Conservation (phyloP, 106 monocot genomes). For the Apostasia shenzhenica region DNA sequence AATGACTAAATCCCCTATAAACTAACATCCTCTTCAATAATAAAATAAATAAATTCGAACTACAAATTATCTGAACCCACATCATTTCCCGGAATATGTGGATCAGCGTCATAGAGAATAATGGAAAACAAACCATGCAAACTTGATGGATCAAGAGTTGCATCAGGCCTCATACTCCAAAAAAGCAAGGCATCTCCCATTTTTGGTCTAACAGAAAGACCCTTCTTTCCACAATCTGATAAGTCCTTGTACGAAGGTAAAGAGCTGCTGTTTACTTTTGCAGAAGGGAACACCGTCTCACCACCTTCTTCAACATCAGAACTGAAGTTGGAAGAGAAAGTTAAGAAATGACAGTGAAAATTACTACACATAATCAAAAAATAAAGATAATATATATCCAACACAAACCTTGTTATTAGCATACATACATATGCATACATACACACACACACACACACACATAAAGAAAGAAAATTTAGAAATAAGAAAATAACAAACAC, state of each 20-base stretch:
- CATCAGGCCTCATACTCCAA: conserved; percentile 69
- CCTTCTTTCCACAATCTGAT: conserved; percentile 53
- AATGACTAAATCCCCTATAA: too few species aligned
- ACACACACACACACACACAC: too few species aligned
- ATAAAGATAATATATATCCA: too few species aligned
- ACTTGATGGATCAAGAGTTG: conserved; percentile 45
- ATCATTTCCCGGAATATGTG: too few species aligned
- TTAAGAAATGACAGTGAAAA: neutral
- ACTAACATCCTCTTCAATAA: neutral
- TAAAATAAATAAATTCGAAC: too few species aligned
- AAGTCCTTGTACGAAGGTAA: conserved; percentile 44
- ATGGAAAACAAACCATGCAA: conserved; percentile 32
- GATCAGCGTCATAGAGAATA: neutral
- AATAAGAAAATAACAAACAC: too few species aligned
- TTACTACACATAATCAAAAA: too few species aligned
- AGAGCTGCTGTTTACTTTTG: conserved; percentile 53
- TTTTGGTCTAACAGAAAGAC: conserved; percentile 46
- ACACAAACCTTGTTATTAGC: too few species aligned
- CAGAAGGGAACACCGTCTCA: conserved; percentile 59
- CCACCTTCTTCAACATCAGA: conserved; percentile 79
- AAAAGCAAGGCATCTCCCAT: conserved; percentile 65
- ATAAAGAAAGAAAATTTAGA: too few species aligned
- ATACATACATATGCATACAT: too few species aligned
- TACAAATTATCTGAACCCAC: neutral
- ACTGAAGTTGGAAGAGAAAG: conserved; percentile 12